These are phyloP conservation scores for Phtheirospermum japonicum DNA, from an alignment of 257 asterid genomes.

Conservation along the genomic window DNA sequence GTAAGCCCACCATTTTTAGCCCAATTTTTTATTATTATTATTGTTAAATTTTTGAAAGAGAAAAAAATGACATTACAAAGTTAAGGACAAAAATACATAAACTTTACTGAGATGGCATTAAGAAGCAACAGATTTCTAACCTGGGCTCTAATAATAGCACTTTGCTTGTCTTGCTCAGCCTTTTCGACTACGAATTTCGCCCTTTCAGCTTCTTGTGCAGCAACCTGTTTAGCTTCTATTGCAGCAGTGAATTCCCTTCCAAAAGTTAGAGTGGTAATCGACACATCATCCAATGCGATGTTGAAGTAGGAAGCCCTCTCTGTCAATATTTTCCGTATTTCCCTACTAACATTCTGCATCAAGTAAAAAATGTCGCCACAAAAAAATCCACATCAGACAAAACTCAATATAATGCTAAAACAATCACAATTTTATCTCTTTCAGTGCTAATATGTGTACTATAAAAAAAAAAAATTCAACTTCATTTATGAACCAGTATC, in stretches of 20 bases:
- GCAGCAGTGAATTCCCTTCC: conserved; percentile 81
- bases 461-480: no score
- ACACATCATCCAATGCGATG: conserved; percentile 85
- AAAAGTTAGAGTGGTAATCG: conserved; percentile 75
- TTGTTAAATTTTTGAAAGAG: no score
- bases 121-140: conserved; percentile 30
- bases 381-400: no score
- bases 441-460: no score
- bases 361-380: background rate
- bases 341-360: conserved; percentile 72
- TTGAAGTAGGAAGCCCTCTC: conserved; percentile 76
- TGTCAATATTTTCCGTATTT: conserved; percentile 64
- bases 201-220: conserved; percentile 94
- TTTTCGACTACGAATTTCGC: conserved; percentile 87
- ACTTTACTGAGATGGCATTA: background rate
- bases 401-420: no score
- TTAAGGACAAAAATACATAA: background rate
- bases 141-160: conserved; percentile 88
- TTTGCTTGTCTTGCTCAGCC: conserved; percentile 85
- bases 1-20: no score
- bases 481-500: no score
- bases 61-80: no score
- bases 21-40: no score
- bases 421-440: no score
- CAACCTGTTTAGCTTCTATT: conserved; percentile 90